Evolutionary conservation across 2,329 filamentous ascomycete genomes (phyloP), one percentile per base, ranked within the genome.

Genomic region (Ceratocystiopsis minuta): DNA sequence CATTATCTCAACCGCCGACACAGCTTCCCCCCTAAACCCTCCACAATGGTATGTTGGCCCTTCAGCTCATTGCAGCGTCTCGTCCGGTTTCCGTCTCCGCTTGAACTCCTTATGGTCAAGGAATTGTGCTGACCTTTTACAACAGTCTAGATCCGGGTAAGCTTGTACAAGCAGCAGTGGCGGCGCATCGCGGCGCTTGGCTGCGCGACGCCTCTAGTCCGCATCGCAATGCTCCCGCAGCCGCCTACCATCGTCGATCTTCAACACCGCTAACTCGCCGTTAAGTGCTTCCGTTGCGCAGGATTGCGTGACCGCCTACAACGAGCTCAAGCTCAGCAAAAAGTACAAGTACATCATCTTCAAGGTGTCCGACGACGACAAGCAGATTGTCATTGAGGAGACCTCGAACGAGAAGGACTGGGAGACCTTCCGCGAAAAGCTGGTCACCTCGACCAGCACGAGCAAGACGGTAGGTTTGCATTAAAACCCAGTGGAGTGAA

Each of bases 321-420:
- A 87, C 63, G 78, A 87, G 53, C 72, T 88, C 51, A 88, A 88
- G 75, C 76, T 86, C 53, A 69, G 64, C 63, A 86, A 86, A 65
- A 76, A 75, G 67, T 70, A 75, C 67, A 87, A 85, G 66, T 92
- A 74, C 72, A 80, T 90, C 66, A 76, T 90, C 70, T 88, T 74
- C 78, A 85, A 86, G 72, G 75, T 90, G 59, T 79, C 77, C 50
- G 80, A 87, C 63, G 72, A 86, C 68, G 76, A 77, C 71, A 84
- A 79, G 64, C 63, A 84, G 64, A 85, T 90, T 58, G 77, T 81
- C 45, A 75, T 90, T 53, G 82, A 88, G 63, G 75, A 83, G 59
- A 69, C 74, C 42, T 80, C 76, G 45, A 64, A 64, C 47, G 68
- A 77, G 53, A 63, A 63, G 51, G 75, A 86, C 61, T 88, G 75